These are phyloP conservation scores for Raddia guianensis DNA, from an alignment of 176 grass and related monocot species.

Conservation along the genomic window DNA sequence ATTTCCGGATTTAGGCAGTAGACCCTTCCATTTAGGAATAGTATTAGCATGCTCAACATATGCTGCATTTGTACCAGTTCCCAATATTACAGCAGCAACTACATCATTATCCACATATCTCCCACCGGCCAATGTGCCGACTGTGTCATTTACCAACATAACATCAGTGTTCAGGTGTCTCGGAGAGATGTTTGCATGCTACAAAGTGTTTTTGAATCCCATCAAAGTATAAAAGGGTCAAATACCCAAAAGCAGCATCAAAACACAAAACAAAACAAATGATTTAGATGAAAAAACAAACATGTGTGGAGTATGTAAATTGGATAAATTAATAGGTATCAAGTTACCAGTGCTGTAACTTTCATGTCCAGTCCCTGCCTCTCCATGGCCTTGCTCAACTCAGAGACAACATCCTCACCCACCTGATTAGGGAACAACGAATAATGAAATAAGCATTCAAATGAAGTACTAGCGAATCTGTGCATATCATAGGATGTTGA, in stretches of 20 bases:
- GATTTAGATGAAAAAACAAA: not conserved
- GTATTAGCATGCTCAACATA: constrained; percentile 75
- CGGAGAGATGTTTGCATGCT: not conserved
- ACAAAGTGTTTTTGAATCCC: not conserved
- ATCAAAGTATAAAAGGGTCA: not conserved
- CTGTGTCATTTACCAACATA: constrained; percentile 66
- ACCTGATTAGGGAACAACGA: constrained; percentile 48
- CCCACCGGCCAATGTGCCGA: constrained; percentile 70
- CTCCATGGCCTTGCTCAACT: constrained; percentile 67
- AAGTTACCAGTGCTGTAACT: constrained; percentile 66
- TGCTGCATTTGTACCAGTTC: constrained; percentile 85
- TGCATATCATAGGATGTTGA: not conserved
- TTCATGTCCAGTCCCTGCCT: constrained; percentile 74
- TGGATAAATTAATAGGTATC: constrained; percentile 5
- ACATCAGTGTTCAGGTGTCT: constrained; percentile 1
- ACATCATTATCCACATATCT: constrained; percentile 75
- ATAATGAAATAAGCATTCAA: constrained; percentile 30
- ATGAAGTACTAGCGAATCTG: constrained; percentile 10
- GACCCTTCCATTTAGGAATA: constrained; percentile 69
- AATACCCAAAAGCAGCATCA: not conserved
- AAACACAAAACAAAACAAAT: constrained; percentile 8
- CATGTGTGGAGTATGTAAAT: not conserved
- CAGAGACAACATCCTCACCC: constrained; percentile 65
- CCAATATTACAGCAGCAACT: constrained; percentile 71
- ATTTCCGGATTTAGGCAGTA: constrained; percentile 57